phyloP scores from a whole-genome alignment of 139 green algal genomes.

The Coelastrella sp. region DNA sequence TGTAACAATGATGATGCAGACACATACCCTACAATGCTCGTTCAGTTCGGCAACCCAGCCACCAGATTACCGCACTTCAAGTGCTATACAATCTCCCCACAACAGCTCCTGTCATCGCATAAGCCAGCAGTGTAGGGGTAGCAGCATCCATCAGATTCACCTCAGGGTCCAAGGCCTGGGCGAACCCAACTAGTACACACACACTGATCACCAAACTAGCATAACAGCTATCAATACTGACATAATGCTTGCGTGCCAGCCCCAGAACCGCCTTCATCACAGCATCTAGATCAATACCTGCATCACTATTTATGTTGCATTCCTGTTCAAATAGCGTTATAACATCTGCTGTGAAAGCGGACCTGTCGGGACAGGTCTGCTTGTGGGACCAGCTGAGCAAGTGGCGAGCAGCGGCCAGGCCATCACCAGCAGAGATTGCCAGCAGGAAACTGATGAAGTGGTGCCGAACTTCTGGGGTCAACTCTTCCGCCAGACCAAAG shows the following conservation, averaged over 20 bases:
- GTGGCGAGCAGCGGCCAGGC: slow-evolving; percentile 69
- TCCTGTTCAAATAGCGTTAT: slow-evolving; percentile 66
- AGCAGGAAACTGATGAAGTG: slow-evolving; percentile 95
- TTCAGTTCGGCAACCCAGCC: too few species aligned
- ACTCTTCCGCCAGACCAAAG: slow-evolving; percentile 88
- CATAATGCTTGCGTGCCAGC: slow-evolving; percentile 76
- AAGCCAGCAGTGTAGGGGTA: slow-evolving; percentile 62
- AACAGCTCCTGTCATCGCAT: slow-evolving; percentile 81
- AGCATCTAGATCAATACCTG: slow-evolving; percentile 87
- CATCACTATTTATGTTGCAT: slow-evolving; percentile 69
- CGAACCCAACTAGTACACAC: slow-evolving; percentile 93
- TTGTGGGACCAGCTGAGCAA: slow-evolving; percentile 75
- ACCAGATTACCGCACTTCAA: neutral
- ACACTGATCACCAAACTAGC: slow-evolving; percentile 87
- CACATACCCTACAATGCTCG: too few species aligned
- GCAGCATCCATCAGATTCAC: slow-evolving; percentile 93
- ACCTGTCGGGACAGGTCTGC: slow-evolving; percentile 66
- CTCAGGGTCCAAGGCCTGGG: slow-evolving; percentile 80
- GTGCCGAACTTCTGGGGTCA: slow-evolving; percentile 78
- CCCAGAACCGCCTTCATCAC: slow-evolving; percentile 81
- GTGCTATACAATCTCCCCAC: slow-evolving; percentile 80
- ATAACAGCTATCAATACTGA: slow-evolving; percentile 91
- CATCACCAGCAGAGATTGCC: slow-evolving; percentile 77
- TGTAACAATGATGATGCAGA: too few species aligned
- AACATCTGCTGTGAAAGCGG: slow-evolving; percentile 79